Percentiles rank a stretch among this genome's conserved stretches.
phyloP scores from a whole-genome alignment of 1,139 yeast species.

The Candida sp. region DNA sequence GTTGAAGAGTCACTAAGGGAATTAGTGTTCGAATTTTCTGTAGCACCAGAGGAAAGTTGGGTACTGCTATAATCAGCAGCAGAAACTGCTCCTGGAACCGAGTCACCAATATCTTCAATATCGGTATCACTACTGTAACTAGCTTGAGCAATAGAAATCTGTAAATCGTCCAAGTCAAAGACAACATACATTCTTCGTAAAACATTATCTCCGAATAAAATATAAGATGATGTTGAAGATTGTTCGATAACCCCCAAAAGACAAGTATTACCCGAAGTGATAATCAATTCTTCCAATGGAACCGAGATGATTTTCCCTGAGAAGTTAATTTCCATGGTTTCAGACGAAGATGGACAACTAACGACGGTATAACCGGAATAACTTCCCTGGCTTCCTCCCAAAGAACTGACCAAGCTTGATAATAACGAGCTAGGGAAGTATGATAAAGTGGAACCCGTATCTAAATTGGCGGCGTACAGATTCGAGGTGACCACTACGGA shows the following conservation, averaged over 20 bases:
- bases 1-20: not conserved
- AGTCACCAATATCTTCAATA: constrained; percentile 30
- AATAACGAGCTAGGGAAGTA: constrained; percentile 27
- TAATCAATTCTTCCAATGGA: constrained; percentile 26
- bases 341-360: constrained; percentile 9
- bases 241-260: constrained; percentile 28
- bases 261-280: constrained; percentile 17
- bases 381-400: constrained; percentile 24
- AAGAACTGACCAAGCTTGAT: constrained; percentile 20
- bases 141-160: constrained; percentile 69
- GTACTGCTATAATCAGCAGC: constrained; percentile 23
- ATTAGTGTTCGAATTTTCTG: not conserved
- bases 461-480: constrained; percentile 32
- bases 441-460: constrained; percentile 42
- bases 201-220: constrained; percentile 68
- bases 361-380: constrained; percentile 22
- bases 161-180: constrained; percentile 65
- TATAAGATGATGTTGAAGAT: constrained; percentile 12
- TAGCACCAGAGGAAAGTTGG: constrained; percentile 1
- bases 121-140: constrained; percentile 33
- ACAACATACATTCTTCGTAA: constrained; percentile 74
- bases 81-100: constrained; percentile 37
- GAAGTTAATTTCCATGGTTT: constrained; percentile 29
- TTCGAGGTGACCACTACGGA: constrained; percentile 12
- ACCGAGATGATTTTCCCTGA: constrained; percentile 36